Evolutionary conservation across 257 asterid species (phyloP).

Genomic region (Euphrasia confusa): DNA sequence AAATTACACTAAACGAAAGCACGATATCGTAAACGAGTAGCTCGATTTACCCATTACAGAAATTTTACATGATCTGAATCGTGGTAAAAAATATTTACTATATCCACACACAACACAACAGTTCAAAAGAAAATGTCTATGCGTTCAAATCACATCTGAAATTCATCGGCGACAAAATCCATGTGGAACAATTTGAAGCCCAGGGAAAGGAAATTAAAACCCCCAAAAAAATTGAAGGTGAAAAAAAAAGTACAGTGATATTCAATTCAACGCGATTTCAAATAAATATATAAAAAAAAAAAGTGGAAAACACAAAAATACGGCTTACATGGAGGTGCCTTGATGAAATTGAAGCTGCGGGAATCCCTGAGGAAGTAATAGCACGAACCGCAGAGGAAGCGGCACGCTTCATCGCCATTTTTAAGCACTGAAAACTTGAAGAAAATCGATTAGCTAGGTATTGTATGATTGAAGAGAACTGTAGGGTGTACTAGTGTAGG

Average conservation of each 20-base stretch:
- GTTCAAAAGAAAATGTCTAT: no score
- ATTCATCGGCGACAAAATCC: not conserved
- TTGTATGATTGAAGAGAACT: conserved; percentile 20
- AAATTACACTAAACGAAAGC: no score
- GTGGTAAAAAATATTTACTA: no score
- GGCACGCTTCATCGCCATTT: conserved; percentile 75
- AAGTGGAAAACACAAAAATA: not conserved
- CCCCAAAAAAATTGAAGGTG: not conserved
- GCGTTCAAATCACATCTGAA: conserved; percentile 2
- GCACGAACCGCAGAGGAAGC: conserved; percentile 63
- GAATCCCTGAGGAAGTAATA: conserved; percentile 36
- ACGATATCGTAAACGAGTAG: no score
- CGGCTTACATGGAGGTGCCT: conserved; percentile 63
- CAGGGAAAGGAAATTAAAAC: not conserved
- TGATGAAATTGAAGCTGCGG: conserved; percentile 34
- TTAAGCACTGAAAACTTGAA: not conserved
- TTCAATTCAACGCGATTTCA: not conserved
- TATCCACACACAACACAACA: not conserved
- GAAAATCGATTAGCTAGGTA: not conserved
- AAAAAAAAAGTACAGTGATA: not conserved
- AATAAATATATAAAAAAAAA: not conserved
- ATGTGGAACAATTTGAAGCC: not conserved
- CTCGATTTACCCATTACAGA: not conserved
- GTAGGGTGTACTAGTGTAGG: conserved; percentile 9
- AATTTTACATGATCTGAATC: not conserved